A percentile compares a stretch with the other conserved stretches of the same genome.
phyloP scores from a whole-genome alignment of 352 stramenopile genomes.

The Thraustotheca clavata region DNA sequence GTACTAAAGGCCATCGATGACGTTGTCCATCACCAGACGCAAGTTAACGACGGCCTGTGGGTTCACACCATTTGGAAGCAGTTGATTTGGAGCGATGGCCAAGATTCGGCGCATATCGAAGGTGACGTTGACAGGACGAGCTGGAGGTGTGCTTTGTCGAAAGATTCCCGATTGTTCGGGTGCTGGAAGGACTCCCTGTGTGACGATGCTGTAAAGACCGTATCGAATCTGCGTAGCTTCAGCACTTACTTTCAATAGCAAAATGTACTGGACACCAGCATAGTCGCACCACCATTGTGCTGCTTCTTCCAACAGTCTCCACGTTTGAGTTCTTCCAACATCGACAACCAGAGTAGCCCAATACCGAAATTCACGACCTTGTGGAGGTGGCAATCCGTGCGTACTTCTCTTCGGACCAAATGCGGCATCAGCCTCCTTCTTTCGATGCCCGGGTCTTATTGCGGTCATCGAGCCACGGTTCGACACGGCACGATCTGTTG shows the following conservation, averaged over 20 bases:
- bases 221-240: constrained; percentile 2
- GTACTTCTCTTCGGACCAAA: background rate
- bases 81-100: too few relatives aligned
- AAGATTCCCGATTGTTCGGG: too few relatives aligned
- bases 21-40: too few relatives aligned
- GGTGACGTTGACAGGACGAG: too few relatives aligned
- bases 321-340: constrained; percentile 2
- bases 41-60: too few relatives aligned
- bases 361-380: constrained; percentile 1
- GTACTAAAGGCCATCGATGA: too few relatives aligned
- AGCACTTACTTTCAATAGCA: constrained; percentile 4
- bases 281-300: constrained; percentile 1
- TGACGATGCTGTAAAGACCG: constrained; percentile 7
- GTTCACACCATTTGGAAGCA: too few relatives aligned
- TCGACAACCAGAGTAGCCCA: constrained; percentile 5
- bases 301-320: background rate
- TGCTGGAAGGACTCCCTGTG: background rate
- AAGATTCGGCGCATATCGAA: too few relatives aligned
- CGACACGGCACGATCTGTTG: background rate
- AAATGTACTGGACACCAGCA: constrained; percentile 7
- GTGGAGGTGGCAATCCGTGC: background rate
- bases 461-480: background rate
- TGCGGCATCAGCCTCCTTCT: background rate
- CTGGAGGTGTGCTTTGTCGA: too few relatives aligned
- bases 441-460: background rate